Conservation (phyloP, 1,284 basidiomycete species). For the Tilletia walkeri region DNA sequence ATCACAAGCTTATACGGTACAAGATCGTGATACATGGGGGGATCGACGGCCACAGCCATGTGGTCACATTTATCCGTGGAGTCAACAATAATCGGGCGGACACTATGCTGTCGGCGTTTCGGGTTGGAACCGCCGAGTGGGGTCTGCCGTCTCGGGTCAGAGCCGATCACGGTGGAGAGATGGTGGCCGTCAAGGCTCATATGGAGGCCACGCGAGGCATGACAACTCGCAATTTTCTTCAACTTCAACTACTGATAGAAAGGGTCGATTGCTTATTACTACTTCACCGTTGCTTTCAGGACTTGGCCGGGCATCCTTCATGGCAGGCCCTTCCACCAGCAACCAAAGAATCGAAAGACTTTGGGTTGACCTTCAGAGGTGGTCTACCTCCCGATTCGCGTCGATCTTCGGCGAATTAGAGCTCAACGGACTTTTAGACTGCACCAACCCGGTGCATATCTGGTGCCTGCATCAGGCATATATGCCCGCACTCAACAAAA, state of each 20-base stretch:
- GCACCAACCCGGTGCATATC: neutral
- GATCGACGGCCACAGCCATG: slow-evolving; percentile 59
- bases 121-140: slow-evolving; percentile 47
- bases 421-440: neutral
- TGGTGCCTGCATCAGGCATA: neutral
- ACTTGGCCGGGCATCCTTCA: neutral
- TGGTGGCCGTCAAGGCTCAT: slow-evolving; percentile 45
- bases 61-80: slow-evolving; percentile 56
- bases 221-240: neutral
- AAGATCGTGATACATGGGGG: slow-evolving; percentile 62
- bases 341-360: neutral
- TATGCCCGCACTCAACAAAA: neutral
- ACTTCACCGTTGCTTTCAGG: neutral
- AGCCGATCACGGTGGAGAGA: slow-evolving; percentile 59
- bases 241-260: too few species aligned
- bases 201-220: slow-evolving; percentile 50
- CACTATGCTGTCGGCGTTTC: slow-evolving; percentile 58
- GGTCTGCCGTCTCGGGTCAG: slow-evolving; percentile 56
- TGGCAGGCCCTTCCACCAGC: neutral
- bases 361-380: neutral
- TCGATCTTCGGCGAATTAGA: neutral
- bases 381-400: neutral
- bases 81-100: slow-evolving; percentile 58
- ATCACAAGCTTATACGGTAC: slow-evolving; percentile 57
- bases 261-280: too few species aligned